Conservation (phyloP, 148 eudicot species). For the Spergularia marina region DNA sequence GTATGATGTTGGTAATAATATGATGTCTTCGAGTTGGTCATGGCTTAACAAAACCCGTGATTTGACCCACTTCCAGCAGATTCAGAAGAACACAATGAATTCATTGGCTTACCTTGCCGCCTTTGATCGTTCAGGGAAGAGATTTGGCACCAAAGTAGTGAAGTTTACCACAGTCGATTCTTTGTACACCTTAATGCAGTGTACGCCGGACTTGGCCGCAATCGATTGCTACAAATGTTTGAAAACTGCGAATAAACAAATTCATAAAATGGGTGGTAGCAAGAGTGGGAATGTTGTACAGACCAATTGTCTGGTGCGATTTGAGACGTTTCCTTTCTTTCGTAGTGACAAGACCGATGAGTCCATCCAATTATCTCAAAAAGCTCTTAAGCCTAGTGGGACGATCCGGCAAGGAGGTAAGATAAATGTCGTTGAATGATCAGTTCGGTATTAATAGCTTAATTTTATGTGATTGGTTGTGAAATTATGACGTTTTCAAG, state of each 20-base stretch:
- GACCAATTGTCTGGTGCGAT: not conserved
- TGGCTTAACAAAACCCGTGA: not conserved
- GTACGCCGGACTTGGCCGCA: slow-evolving; percentile 24
- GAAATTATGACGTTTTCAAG: no score
- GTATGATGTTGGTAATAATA: not conserved
- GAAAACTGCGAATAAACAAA: not conserved
- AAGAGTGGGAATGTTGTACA: not conserved
- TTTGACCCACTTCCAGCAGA: not conserved
- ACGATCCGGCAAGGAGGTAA: not conserved
- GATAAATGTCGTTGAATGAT: not conserved
- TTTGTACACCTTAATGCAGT: slow-evolving; percentile 28
- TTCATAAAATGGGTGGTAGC: slow-evolving; percentile 3
- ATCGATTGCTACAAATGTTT: slow-evolving; percentile 16
- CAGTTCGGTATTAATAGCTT: no score
- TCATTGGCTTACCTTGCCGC: slow-evolving; percentile 10
- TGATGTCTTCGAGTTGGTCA: not conserved
- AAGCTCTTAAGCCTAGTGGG: not conserved
- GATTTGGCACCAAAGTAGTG: slow-evolving; percentile 27
- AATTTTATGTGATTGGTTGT: no score
- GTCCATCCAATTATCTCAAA: not conserved
- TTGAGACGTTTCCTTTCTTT: slow-evolving; percentile 13
- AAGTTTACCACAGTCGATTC: not conserved
- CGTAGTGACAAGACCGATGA: not conserved
- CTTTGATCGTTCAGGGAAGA: slow-evolving; percentile 14
- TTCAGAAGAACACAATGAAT: not conserved